A percentile compares a stretch with the other conserved stretches of the same genome.
phyloP scores from a whole-genome alignment of 2,329 filamentous ascomycete genomes.

The Scopulariopsis brevicaulis region DNA sequence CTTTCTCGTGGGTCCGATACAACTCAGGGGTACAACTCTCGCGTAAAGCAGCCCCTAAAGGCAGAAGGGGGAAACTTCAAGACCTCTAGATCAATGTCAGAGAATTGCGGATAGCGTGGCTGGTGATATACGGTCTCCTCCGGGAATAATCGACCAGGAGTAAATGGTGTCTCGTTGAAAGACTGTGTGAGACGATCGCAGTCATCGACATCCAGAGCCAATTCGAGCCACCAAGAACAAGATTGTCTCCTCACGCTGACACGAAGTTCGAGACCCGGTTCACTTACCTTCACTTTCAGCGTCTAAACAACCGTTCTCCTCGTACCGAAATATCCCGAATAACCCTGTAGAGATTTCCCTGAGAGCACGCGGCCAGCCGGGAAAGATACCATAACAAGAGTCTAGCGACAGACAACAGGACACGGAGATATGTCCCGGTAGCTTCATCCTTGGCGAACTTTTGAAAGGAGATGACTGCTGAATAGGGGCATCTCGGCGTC shows the following conservation, averaged over 20 bases:
- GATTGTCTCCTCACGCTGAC: no score
- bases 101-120: no score
- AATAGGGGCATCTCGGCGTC: not conserved
- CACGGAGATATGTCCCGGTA: not conserved
- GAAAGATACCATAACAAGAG: not conserved
- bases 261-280: not conserved
- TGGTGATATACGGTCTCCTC: no score
- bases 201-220: no score
- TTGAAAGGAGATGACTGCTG: not conserved
- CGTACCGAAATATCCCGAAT: not conserved
- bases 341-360: not conserved
- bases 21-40: not conserved
- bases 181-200: no score
- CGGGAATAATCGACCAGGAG: no score
- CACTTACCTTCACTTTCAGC: not conserved
- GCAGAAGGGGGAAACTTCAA: not conserved
- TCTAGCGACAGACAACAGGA: not conserved
- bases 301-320: not conserved
- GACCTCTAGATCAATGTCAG: no score
- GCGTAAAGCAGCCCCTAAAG: not conserved
- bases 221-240: no score
- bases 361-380: no score
- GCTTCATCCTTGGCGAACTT: not conserved
- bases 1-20: not conserved
- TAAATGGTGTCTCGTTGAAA: no score